phyloP scores from a whole-genome alignment of 2,329 filamentous ascomycete genomes.

The Colletotrichum kahawae region DNA sequence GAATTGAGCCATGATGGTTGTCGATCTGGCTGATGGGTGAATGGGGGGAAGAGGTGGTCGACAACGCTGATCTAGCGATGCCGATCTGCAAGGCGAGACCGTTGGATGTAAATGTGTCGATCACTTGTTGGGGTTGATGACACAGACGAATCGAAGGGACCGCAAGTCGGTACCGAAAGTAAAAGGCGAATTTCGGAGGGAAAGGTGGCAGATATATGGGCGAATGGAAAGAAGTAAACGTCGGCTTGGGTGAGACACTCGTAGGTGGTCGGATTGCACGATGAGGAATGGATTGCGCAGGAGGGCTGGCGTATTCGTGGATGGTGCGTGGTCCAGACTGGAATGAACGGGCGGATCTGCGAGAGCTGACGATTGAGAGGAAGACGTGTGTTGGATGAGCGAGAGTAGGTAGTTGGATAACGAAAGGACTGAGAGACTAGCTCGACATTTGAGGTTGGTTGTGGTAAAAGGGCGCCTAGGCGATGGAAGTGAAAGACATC shows the following conservation, averaged over 20 bases:
- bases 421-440: slow-evolving; percentile 26
- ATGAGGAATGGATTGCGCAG: slow-evolving; percentile 12
- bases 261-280: background rate
- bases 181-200: background rate
- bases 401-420: slow-evolving; percentile 7
- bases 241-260: background rate
- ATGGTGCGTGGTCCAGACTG: background rate
- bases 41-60: background rate
- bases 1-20: slow-evolving; percentile 11
- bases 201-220: slow-evolving; percentile 4
- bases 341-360: slow-evolving; percentile 6
- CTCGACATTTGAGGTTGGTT: slow-evolving; percentile 18
- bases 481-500: slow-evolving; percentile 20
- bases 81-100: slow-evolving; percentile 12
- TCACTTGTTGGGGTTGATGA: slow-evolving; percentile 3
- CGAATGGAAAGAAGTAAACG: background rate
- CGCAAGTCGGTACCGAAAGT: background rate
- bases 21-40: background rate
- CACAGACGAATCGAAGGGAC: background rate
- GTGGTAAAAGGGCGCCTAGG: slow-evolving; percentile 9
- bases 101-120: slow-evolving; percentile 4
- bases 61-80: slow-evolving; percentile 6
- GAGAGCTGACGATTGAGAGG: background rate
- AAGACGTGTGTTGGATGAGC: background rate
- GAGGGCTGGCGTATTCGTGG: background rate